Conservation (phyloP, 345 rosid species). For the Capsella bursapastoris region DNA sequence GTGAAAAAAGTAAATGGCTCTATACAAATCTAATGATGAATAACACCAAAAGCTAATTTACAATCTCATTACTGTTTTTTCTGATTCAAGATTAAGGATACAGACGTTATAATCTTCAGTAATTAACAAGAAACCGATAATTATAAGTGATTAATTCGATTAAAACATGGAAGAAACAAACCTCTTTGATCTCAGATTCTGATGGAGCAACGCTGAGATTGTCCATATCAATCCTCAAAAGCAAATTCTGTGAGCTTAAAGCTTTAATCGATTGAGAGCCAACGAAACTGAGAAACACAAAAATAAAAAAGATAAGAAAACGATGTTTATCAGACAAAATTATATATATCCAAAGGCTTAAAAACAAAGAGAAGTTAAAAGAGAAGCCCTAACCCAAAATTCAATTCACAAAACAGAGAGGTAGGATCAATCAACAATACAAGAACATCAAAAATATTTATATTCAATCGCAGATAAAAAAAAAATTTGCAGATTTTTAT, state of each 20-base stretch:
- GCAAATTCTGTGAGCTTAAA: conserved; percentile 15
- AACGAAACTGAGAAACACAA: conserved; percentile 24
- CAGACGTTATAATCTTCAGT: neutral
- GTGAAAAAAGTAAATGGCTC: neutral
- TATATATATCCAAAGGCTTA: neutral
- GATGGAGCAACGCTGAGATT: conserved; percentile 13
- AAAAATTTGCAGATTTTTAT: neutral
- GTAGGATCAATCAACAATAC: neutral
- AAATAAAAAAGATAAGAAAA: conserved; percentile 31
- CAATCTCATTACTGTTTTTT: conserved; percentile 6
- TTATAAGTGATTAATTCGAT: conserved; percentile 7
- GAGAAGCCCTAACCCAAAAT: conserved; percentile 29
- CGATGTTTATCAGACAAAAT: neutral
- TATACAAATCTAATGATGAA: conserved; percentile 12
- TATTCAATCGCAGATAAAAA: conserved; percentile 4
- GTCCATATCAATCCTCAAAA: conserved; percentile 37
- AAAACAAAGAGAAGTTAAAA: neutral
- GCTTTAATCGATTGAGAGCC: conserved; percentile 27
- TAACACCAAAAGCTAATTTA: conserved; percentile 24
- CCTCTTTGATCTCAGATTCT: conserved; percentile 66
- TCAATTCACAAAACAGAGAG: neutral
- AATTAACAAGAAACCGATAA: neutral
- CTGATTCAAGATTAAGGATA: neutral
- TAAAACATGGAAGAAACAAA: conserved; percentile 43
- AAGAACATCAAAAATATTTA: conserved; percentile 3